phyloP scores from a whole-genome alignment of 768 basidiomycete genomes.

The Xerocomellus intermedius region DNA sequence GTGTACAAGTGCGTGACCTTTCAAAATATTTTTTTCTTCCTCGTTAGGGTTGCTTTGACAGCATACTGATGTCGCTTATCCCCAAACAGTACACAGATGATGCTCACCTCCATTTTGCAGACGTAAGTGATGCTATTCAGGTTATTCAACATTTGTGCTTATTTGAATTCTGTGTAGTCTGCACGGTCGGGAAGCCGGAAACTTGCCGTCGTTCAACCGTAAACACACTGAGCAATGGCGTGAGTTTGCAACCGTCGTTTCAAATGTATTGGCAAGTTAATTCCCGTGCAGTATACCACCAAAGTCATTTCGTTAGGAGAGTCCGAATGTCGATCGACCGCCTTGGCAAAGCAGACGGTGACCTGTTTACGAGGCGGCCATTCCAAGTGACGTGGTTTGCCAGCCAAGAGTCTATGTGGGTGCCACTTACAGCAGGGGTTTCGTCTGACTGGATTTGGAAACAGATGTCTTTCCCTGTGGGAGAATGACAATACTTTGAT shows the following conservation, averaged over 20 bases:
- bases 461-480: slow-evolving; percentile 66
- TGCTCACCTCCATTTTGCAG: slow-evolving; percentile 60
- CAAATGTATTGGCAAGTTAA: slow-evolving; percentile 1
- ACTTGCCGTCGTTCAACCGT: slow-evolving; percentile 58
- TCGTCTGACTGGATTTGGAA: not conserved
- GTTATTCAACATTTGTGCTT: not conserved
- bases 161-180: slow-evolving; percentile 37
- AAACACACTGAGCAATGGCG: slow-evolving; percentile 79
- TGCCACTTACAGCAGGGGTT: not conserved
- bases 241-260: slow-evolving; percentile 38
- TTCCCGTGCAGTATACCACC: slow-evolving; percentile 55
- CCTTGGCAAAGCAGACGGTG: slow-evolving; percentile 47
- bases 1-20: slow-evolving; percentile 62
- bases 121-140: slow-evolving; percentile 45
- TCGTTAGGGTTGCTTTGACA: slow-evolving; percentile 7
- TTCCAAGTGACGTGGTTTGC: slow-evolving; percentile 72
- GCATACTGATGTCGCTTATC: slow-evolving; percentile 17
- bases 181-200: slow-evolving; percentile 48
- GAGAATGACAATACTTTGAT: slow-evolving; percentile 55
- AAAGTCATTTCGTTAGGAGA: slow-evolving; percentile 61
- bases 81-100: slow-evolving; percentile 55
- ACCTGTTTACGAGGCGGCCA: slow-evolving; percentile 63
- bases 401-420: slow-evolving; percentile 63
- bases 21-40: slow-evolving; percentile 3
- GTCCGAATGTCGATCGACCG: slow-evolving; percentile 55